Evolutionary conservation across 768 basidiomycete species (phyloP).

Genomic region (Mycena rebaudengoi): DNA sequence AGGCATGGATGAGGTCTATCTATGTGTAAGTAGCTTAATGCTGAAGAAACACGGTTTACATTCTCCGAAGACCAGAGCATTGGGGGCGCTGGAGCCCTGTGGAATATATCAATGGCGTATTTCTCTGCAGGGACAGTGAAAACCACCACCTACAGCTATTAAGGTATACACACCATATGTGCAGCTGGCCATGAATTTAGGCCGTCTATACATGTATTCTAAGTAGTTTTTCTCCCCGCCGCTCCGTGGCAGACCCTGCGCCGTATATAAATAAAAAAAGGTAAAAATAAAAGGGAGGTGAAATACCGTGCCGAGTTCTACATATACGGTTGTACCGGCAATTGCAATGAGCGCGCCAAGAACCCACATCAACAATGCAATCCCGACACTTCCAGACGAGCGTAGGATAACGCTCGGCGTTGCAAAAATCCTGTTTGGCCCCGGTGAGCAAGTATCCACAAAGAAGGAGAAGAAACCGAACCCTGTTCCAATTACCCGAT

Average conservation of each 20-base stretch:
- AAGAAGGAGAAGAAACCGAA: slow-evolving; percentile 26
- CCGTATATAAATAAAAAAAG: not conserved
- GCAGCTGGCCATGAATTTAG: slow-evolving; percentile 64
- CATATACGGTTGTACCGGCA: slow-evolving; percentile 51
- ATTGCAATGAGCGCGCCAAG: slow-evolving; percentile 50
- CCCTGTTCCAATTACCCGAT: slow-evolving; percentile 55
- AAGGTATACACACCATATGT: slow-evolving; percentile 63
- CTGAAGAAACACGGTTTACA: slow-evolving; percentile 37
- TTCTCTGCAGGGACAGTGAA: slow-evolving; percentile 21
- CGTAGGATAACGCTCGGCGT: slow-evolving; percentile 50
- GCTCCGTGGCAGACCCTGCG: slow-evolving; percentile 64
- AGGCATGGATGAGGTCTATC: slow-evolving; percentile 44
- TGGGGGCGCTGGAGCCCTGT: slow-evolving; percentile 30
- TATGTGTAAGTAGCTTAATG: not conserved
- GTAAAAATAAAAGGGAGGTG: not conserved
- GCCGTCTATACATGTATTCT: slow-evolving; percentile 66
- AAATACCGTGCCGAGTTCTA: slow-evolving; percentile 50
- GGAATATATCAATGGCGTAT: not conserved
- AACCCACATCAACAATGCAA: slow-evolving; percentile 54
- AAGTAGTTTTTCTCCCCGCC: slow-evolving; percentile 82
- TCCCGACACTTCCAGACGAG: slow-evolving; percentile 50
- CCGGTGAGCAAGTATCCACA: not conserved
- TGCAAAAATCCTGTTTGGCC: slow-evolving; percentile 42
- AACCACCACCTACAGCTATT: slow-evolving; percentile 46
- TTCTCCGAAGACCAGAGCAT: slow-evolving; percentile 69